phyloP scores from a whole-genome alignment of 1,284 basidiomycete species.

The Irpex rosettiformis region DNA sequence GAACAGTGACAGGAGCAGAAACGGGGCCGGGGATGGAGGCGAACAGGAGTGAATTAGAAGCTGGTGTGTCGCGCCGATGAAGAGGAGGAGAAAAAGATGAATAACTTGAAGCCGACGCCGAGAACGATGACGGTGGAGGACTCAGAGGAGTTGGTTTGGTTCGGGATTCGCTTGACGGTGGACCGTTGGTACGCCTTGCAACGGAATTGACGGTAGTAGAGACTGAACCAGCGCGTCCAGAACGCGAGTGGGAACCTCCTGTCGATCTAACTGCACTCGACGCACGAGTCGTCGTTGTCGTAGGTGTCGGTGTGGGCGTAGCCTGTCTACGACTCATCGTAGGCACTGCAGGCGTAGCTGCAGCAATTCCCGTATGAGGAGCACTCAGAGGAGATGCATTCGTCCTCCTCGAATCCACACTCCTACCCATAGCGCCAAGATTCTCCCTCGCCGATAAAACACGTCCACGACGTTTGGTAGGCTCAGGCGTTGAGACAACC shows the following conservation, averaged over 20 bases:
- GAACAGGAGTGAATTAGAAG: too few relatives aligned
- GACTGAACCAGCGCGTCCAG: background rate
- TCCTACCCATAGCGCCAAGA: background rate
- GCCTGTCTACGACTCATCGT: too few relatives aligned
- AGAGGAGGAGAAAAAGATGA: too few relatives aligned
- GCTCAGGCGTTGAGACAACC: too few relatives aligned
- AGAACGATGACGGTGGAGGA: too few relatives aligned
- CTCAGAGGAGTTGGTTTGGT: background rate
- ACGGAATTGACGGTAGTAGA: background rate
- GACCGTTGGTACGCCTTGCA: background rate
- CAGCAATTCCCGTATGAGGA: too few relatives aligned
- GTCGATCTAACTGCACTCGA: background rate
- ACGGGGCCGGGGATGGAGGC: too few relatives aligned
- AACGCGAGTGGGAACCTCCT: background rate
- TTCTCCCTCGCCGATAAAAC: too few relatives aligned
- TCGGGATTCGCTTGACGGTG: background rate
- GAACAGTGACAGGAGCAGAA: background rate
- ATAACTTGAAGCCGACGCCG: too few relatives aligned
- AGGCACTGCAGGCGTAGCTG: too few relatives aligned
- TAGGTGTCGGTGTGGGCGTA: background rate
- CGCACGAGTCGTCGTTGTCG: background rate
- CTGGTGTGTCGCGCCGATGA: too few relatives aligned
- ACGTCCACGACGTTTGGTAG: too few relatives aligned
- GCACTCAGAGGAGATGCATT: background rate
- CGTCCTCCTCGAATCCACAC: background rate